A percentile compares a stretch with the other conserved stretches of the same genome.
Evolutionary conservation across 2,329 filamentous ascomycete genomes (phyloP).

Genomic region (Fusarium temperatum): DNA sequence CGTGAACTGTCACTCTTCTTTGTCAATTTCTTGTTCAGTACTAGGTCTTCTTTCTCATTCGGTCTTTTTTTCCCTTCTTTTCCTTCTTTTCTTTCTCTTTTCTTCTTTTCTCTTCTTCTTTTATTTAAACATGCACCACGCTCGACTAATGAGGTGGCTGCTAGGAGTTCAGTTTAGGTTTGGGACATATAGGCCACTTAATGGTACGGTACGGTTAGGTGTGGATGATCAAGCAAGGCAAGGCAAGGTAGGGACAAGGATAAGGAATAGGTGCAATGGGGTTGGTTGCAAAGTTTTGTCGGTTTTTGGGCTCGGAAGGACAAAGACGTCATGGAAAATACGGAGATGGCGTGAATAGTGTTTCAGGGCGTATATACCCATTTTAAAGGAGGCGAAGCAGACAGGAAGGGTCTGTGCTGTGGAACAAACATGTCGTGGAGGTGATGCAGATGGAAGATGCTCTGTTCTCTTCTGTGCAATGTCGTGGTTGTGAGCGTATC

Average conservation of each 20-base stretch:
- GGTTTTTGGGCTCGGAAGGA: conserved; percentile 16
- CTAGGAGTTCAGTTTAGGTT: conserved; percentile 30
- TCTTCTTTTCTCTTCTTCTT: not conserved
- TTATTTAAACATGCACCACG: conserved; percentile 11
- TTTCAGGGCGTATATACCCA: conserved; percentile 47
- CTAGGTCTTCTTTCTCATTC: conserved; percentile 11
- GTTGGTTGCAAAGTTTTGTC: conserved; percentile 6
- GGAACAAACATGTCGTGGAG: not conserved
- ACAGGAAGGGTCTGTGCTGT: conserved; percentile 4
- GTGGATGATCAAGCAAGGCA: not conserved
- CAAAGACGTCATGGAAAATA: conserved; percentile 4
- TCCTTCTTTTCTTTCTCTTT: not conserved
- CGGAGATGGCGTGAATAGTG: conserved; percentile 27
- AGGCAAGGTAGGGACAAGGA: not conserved
- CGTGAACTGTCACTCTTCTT: conserved; percentile 10
- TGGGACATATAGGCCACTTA: conserved; percentile 35
- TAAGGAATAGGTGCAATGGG: conserved; percentile 9
- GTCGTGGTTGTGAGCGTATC: not conserved
- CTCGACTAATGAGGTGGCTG: conserved; percentile 1
- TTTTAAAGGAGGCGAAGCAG: conserved; percentile 37
- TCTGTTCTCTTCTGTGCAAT: not conserved
- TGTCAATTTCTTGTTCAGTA: conserved; percentile 14
- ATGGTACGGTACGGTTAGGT: conserved; percentile 17
- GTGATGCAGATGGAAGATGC: not conserved
- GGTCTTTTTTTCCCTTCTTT: not conserved